Conservation (phyloP, 371 early-diverging fungal genomes). For the Amoeboradix gromovi region DNA sequence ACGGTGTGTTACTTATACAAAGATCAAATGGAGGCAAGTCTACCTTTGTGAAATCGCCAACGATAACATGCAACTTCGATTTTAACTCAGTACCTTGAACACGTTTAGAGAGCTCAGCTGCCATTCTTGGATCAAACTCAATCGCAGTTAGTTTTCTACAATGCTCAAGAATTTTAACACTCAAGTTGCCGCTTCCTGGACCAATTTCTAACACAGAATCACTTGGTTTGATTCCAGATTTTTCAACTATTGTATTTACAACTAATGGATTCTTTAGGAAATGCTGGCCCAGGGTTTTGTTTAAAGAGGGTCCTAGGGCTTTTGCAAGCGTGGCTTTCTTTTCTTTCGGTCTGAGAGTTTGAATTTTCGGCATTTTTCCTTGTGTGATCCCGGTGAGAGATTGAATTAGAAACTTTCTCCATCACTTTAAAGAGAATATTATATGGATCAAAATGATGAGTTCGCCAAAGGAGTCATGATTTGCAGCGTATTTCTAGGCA, state of each 20-base stretch:
- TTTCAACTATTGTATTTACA: conserved; percentile 86
- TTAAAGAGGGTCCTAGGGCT: conserved; percentile 47
- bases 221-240: conserved; percentile 66
- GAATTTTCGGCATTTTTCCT: background rate
- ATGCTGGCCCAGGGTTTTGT: conserved; percentile 96
- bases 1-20: conserved; percentile 97
- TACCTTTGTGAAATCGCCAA: conserved; percentile 90
- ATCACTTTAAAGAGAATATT: too few species aligned
- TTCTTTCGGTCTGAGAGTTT: background rate
- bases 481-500: too few species aligned
- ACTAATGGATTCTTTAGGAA: conserved; percentile 95
- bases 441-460: too few species aligned
- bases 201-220: conserved; percentile 96
- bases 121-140: conserved; percentile 90
- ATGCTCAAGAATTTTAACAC: conserved; percentile 61
- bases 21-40: conserved; percentile 95
- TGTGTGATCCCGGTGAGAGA: background rate
- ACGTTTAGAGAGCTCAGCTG: conserved; percentile 88
- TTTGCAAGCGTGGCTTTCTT: background rate
- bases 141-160: conserved; percentile 26
- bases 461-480: too few species aligned
- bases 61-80: conserved; percentile 68
- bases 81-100: conserved; percentile 66
- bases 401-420: too few species aligned
- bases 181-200: conserved; percentile 99